Base-by-base conservation (phyloP, 1,284 basidiomycete genomes). In the Garcileccinum viscosum region DNA sequence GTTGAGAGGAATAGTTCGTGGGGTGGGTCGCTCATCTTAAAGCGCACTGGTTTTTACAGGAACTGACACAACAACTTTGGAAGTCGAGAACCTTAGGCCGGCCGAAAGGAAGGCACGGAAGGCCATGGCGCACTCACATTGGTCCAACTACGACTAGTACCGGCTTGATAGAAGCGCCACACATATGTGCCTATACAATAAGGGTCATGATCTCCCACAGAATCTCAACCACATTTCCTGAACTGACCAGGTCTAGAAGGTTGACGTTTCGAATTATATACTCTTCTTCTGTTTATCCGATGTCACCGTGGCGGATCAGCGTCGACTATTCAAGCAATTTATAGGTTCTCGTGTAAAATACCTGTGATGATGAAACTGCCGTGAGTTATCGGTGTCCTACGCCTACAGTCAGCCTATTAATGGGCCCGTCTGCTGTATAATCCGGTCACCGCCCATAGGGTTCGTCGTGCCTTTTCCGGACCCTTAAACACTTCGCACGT, bases 371-470 rank as follows among this genome's bases (percentile, higher is more conserved):
- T 67, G 63, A 70, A 64, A 35, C 58, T 42, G 62, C n/a, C 65
- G 27, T 62, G n/a, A 14, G 56, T 60, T 59, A 60, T 60, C 17
- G 19, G 27, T 33, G 27, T 60, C 63, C 60, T n/a, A n/a, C 64
- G 12, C 64, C 27, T 56, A 0, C 64, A n/a, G 24, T n/a, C 66
- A 44, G 7, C 22, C 72, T 71, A 66, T 24, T 27, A n/a, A n/a
- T n/a, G n/a, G n/a, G 44, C 66, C 59, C 72, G 62, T 9, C 63
- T 62, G 61, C 66, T 61, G 63, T 73, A 72, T 71, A 33, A 62
- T 72, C 47, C 24, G 17, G 30, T 58, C 44, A 19, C 64, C 63
- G 19, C 56, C 22, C 19, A 6, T 17, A 17, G n/a, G 50, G 27
- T 61, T 62, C 59, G 65, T 61, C 62, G 65, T 67, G 62, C 64